Base-by-base conservation (phyloP, 179 eudicot genomes). In the Corrigiola litoralis region DNA sequence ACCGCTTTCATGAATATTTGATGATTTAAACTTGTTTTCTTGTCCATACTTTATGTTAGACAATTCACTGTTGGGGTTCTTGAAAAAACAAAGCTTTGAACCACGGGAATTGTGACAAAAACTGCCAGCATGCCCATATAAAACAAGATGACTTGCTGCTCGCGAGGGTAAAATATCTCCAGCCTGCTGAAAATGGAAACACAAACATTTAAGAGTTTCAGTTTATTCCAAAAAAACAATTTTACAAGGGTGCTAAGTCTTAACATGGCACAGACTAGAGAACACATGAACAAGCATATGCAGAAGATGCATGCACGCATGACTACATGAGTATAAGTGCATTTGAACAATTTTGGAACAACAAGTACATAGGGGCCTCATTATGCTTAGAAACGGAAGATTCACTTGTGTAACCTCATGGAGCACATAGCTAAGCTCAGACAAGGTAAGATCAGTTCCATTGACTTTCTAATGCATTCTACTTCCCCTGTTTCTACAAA, bases 61-160 rank as follows among this genome's bases (percentile, higher is more conserved):
- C 37, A 36, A 31, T 57, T 17, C 34, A 45, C 57, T 34, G 24
- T 64, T 68, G 8, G 70, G 58, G 59, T 70, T 74, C 44, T 57
- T 53, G 20, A 54, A 58, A 36, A 70, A 31, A 73, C 64, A 70
- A 62, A 51, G 57, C 28, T 79, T 68, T 33, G 75, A 27, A 16
- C 71, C 47, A 20, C 52, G 42, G 62, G 75, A 75, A 17, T 47
- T 65, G 24, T 42, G 55, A 49, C 67, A 79, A 32, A 65, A 48
- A 44, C 55, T 65, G 62, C 31, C 61, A 66, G 49, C 47, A 55
- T 31, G 59, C 47, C 75, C 75, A 65, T 27, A 49, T 28, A 45
- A 47, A 63, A 61, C 54, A 54, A 48, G 50, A 31, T 38, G 38
- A 58, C 66, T 66, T 37, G 61, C 65, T 61, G 58, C 58, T 16